Evolutionary conservation across 495 filamentous ascomycete species (phyloP), one percentile per base, ranked within the genome.

Genomic region (Bathelium albidoporum): DNA sequence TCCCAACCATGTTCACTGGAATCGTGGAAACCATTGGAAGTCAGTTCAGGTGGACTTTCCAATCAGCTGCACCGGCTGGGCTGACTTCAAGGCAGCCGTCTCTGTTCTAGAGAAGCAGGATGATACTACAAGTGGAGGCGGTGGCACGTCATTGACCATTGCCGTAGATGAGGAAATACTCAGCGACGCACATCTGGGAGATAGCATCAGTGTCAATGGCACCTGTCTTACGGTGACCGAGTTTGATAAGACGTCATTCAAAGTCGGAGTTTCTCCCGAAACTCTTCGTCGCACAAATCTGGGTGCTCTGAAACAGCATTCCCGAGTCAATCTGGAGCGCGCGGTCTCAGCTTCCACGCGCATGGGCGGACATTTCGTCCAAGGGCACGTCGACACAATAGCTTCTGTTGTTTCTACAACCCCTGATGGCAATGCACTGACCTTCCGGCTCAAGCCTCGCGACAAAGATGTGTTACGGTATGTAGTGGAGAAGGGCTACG

Each of bases 261-360:
- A 88, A 65, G 91, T 97, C 66, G 93, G 94, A 74, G 86, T 96
- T 67, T 90, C 94, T 1, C 94, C 95, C 68, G 94, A 99, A 76
- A 97, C 95, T 10, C 88, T 99, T 29, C 92, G 94, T 20, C 87
- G 94, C 44, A 99, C 95, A 36, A 96, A 96, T 76, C 88, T 99
- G 14, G 91, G 91, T 59, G 80, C 79, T 24, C 78, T 96, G 18
- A 65, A 73, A 61, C 71, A 79, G 4, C 67, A 77, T 41, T 82
- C 80, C 4, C 74, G 72, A 32, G 92, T 97, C 59, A 97, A 98
- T 75, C 88, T 98, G 32, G 94, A 98, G 77, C 85, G 94, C 11
- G 93, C 94, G 2, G 91, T 97, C 59, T 86, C 85, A 1, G 89
- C 90, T 0, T 81, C 85, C 63, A 96, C 92, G 58, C 89, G 94